A percentile compares a stretch with the other conserved stretches of the same genome.
phyloP scores from a whole-genome alignment of 345 rosid genomes.

The Pugionium dolabratum region DNA sequence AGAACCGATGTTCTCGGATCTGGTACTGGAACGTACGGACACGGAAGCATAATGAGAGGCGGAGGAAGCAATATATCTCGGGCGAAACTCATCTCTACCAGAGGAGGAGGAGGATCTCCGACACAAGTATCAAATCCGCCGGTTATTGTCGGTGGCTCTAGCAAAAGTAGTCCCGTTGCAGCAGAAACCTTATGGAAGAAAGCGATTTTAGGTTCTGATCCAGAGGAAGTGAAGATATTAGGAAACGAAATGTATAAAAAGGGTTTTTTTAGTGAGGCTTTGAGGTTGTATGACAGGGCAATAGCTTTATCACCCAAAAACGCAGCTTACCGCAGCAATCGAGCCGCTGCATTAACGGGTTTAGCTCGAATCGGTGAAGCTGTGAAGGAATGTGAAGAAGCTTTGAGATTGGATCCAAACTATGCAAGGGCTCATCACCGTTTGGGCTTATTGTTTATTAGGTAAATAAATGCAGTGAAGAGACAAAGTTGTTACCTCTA shows the following conservation, averaged over 20 bases:
- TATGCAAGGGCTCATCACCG: conserved; percentile 91
- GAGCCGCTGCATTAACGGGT: conserved; percentile 84
- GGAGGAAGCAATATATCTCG: conserved; percentile 32
- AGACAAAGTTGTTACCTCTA: neutral
- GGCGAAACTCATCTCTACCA: conserved; percentile 24
- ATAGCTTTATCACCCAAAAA: conserved; percentile 69
- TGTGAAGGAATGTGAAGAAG: conserved; percentile 81
- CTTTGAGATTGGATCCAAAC: conserved; percentile 79
- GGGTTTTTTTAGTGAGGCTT: conserved; percentile 72
- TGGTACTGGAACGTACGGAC: conserved; percentile 86
- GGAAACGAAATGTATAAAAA: conserved; percentile 86
- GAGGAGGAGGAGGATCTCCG: conserved; percentile 28
- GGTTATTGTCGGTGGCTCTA: conserved; percentile 28
- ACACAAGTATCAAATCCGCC: conserved; percentile 15
- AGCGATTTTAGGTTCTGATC: conserved; percentile 46
- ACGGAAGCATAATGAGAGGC: conserved; percentile 91
- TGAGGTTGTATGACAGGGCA: conserved; percentile 77
- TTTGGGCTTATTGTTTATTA: conserved; percentile 67
- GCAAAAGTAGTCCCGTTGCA: conserved; percentile 21
- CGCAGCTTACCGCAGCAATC: conserved; percentile 76
- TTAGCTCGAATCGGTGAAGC: conserved; percentile 74
- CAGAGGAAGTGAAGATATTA: conserved; percentile 78
- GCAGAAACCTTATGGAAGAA: conserved; percentile 29
- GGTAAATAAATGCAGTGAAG: conserved; percentile 49
- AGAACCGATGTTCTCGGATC: conserved; percentile 83